Evolutionary conservation across 2,329 filamentous ascomycete species (phyloP).

Genomic region (Pyrenochaeta sp.): DNA sequence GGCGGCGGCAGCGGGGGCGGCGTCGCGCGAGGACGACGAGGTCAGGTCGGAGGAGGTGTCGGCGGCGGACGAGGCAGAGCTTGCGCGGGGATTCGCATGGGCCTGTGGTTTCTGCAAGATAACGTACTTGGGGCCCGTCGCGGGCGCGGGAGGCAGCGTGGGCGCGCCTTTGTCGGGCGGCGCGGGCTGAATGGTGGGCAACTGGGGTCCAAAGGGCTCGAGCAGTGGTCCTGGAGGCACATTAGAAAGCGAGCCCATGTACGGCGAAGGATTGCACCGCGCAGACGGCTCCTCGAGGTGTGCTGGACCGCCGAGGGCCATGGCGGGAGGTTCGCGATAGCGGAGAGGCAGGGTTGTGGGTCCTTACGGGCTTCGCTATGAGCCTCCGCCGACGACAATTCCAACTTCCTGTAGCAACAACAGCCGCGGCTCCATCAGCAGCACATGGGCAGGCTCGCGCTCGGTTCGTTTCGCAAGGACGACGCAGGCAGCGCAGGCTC

Average conservation of each 20-base stretch:
- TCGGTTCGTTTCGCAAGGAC: constrained; percentile 27
- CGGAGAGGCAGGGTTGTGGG: constrained; percentile 23
- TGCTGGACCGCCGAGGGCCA: constrained; percentile 25
- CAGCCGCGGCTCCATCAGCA: constrained; percentile 47
- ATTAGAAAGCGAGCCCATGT: constrained; percentile 30
- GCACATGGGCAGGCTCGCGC: no score
- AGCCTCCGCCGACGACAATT: constrained; percentile 43
- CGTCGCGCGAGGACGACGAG: constrained; percentile 39
- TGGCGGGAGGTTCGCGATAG: constrained; percentile 29
- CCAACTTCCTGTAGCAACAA: constrained; percentile 40
- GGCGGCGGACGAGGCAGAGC: constrained; percentile 33
- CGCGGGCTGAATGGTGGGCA: constrained; percentile 38
- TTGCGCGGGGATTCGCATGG: constrained; percentile 38
- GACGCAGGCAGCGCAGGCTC: constrained; percentile 20
- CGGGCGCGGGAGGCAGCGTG: constrained; percentile 20
- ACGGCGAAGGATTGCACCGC: constrained; percentile 10
- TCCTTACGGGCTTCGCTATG: constrained; percentile 29
- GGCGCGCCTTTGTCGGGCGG: constrained; percentile 38
- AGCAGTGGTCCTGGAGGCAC: constrained; percentile 25
- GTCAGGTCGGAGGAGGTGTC: constrained; percentile 39
- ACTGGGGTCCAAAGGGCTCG: constrained; percentile 15
- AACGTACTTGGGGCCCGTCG: constrained; percentile 15
- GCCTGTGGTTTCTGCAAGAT: constrained; percentile 19
- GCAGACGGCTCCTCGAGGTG: constrained; percentile 17
- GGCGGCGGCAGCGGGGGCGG: constrained; percentile 33